Conservation (phyloP, 352 stramenopile genomes). For the Thraustochytrium sp. region DNA sequence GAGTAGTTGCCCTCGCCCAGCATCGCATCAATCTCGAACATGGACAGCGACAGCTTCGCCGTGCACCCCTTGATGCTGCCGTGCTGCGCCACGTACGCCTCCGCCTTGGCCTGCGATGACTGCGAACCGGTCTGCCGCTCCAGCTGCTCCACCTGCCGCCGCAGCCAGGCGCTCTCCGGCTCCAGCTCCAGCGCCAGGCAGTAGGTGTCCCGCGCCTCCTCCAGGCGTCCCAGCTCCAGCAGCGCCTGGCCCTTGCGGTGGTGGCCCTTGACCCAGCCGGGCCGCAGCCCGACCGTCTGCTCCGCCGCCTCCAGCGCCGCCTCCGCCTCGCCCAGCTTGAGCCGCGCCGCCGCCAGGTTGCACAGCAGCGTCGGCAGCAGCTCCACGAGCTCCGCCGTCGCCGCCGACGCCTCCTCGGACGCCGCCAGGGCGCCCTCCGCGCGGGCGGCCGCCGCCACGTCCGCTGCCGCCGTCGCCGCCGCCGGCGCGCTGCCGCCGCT, state of each 20-base stretch:
- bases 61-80: slow-evolving; percentile 31
- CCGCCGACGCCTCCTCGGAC: neutral
- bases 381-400: neutral
- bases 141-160: neutral
- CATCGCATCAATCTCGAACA: slow-evolving; percentile 24
- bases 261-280: neutral
- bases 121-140: neutral
- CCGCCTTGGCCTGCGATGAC: slow-evolving; percentile 17
- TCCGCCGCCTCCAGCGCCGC: neutral
- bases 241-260: slow-evolving; percentile 35
- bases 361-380: neutral
- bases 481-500: too few species aligned
- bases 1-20: slow-evolving; percentile 43
- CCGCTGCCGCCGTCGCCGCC: too few species aligned
- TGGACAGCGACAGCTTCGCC: slow-evolving; percentile 27
- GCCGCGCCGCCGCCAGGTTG: slow-evolving; percentile 3
- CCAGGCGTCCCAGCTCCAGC: neutral
- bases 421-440: too few species aligned
- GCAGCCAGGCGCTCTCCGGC: slow-evolving; percentile 2
- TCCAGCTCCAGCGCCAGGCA: slow-evolving; percentile 22
- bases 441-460: neutral
- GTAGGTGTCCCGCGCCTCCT: slow-evolving; percentile 34
- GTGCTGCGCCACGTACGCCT: slow-evolving; percentile 20
- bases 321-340: neutral
- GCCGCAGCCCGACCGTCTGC: neutral